phyloP scores from a whole-genome alignment of 176 grass and related monocot genomes.

The Dendrocalamus sinicus region DNA sequence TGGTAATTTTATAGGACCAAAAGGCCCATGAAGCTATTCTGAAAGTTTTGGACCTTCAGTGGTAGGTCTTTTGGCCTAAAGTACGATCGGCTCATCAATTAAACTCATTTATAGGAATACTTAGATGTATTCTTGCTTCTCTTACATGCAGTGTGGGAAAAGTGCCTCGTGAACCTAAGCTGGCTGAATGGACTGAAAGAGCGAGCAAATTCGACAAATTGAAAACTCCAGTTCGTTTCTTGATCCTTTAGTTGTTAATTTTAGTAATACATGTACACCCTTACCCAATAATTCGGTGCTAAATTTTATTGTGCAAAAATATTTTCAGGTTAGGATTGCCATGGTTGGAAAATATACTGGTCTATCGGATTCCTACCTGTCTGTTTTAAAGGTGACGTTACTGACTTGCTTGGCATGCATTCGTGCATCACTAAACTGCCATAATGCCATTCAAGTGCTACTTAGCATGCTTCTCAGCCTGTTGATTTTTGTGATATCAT shows the following conservation, averaged over 20 bases:
- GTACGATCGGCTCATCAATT: constrained; percentile 27
- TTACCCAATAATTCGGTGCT: constrained; percentile 8
- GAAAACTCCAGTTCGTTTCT: constrained; percentile 57
- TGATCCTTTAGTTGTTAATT: neutral
- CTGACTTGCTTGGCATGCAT: neutral
- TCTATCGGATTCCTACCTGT: constrained; percentile 74
- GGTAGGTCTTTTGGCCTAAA: constrained; percentile 45
- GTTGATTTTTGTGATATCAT: constrained; percentile 3
- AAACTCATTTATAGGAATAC: constrained; percentile 6
- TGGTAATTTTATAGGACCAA: constrained; percentile 59
- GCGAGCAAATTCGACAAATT: constrained; percentile 70
- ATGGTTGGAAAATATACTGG: constrained; percentile 88
- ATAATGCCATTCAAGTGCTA: neutral
- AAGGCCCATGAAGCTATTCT: constrained; percentile 91
- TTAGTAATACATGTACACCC: neutral
- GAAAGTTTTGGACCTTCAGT: constrained; percentile 69
- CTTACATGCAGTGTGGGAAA: constrained; percentile 47
- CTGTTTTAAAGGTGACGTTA: constrained; percentile 71
- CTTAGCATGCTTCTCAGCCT: neutral
- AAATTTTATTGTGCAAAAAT: constrained; percentile 20
- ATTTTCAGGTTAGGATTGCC: constrained; percentile 80
- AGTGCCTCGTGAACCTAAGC: constrained; percentile 52
- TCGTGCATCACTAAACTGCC: neutral
- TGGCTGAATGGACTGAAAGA: constrained; percentile 80
- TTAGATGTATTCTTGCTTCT: constrained; percentile 29